These are phyloP conservation scores for Neurospora intermedia DNA, from an alignment of 495 filamentous ascomycete species.

Conservation along the genomic window DNA sequence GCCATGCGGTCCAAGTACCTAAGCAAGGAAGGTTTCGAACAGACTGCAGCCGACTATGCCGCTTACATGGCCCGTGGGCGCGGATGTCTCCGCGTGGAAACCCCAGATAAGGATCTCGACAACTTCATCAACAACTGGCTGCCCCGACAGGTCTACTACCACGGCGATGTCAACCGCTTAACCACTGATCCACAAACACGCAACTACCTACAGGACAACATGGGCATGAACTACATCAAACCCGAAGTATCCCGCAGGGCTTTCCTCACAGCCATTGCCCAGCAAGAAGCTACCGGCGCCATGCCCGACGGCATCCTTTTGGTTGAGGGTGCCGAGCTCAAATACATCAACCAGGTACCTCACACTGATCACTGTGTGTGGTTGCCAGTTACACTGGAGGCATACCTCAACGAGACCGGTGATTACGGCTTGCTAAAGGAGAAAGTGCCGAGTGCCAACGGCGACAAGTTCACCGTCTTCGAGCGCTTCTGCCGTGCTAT, in stretches of 20 bases:
- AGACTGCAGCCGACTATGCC: conserved; percentile 33
- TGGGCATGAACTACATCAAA: conserved; percentile 50
- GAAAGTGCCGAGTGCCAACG: conserved; percentile 28
- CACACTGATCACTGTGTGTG: conserved; percentile 50
- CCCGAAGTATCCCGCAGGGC: conserved; percentile 36
- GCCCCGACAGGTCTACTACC: conserved; percentile 46
- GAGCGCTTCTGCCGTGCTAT: conserved; percentile 43
- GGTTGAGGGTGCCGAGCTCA: conserved; percentile 42
- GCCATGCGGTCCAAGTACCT: conserved; percentile 38
- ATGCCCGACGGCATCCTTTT: conserved; percentile 49
- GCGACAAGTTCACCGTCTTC: conserved; percentile 39
- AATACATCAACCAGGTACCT: conserved; percentile 50
- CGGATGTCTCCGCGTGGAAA: conserved; percentile 42
- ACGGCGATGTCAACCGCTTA: conserved; percentile 47
- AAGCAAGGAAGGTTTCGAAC: conserved; percentile 36
- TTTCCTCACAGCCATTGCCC: conserved; percentile 37
- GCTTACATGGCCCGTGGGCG: conserved; percentile 37
- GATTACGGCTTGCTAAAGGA: conserved; percentile 41
- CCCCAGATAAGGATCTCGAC: conserved; percentile 43
- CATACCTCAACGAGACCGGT: conserved; percentile 42
- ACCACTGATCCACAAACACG: conserved; percentile 49
- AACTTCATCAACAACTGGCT: conserved; percentile 52
- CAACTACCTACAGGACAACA: conserved; percentile 49
- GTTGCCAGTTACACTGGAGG: conserved; percentile 42
- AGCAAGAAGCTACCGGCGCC: conserved; percentile 42